Evolutionary conservation across 2,329 filamentous ascomycete species (phyloP), one percentile per base, ranked within the genome.

Genomic region (Sporothrix schenckii): DNA sequence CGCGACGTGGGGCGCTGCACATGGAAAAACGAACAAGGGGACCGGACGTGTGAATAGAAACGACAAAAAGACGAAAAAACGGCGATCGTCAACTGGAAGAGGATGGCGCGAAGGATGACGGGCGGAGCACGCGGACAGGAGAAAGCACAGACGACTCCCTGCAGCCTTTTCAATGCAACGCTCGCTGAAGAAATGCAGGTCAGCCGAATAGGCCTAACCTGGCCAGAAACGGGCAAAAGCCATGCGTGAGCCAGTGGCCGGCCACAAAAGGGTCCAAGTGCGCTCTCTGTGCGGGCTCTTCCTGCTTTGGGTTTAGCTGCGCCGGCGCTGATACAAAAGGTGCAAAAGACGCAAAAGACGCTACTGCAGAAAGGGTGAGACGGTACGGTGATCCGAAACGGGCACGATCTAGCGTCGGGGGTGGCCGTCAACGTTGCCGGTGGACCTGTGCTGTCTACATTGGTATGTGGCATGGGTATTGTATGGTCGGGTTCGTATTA

Each of bases 101-200:
- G 34, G 34, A 7, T 34, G 34, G 34, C 34, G 34, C 6, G 34
- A 49, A 49, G 16, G 44, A 49, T 19, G 44, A 49, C 44, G 16
- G 44, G 5, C 44, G 44, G 49, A 50, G 49, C 19, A 50, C 19
- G 49, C 7, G 49, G 16, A n/a, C 9, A 21, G 21, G n/a, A 3
- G 19, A 21, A 16, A n/a, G 9, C 19, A n/a, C 4, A 21, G 5
- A 50, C 19, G 9, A 10, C 16, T n/a, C 7, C 49, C 34, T 39
- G 53, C 27, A 19, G 53, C 21, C 34, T 2, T 60, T 16, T 34
- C 30, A 44, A 61, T 44, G 56, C 56, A 61, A 60, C 56, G 30
- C 56, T 60, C 34, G 56, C 30, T 60, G 56, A 60, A 41, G 56
- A 41, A 60, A 53, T 53, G 50, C 50, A 53, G 50, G 50, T 30